Percentiles rank a stretch among this genome's conserved stretches.
Evolutionary conservation across 345 rosid genomes (phyloP).

Genomic region (Pistacia vera): DNA sequence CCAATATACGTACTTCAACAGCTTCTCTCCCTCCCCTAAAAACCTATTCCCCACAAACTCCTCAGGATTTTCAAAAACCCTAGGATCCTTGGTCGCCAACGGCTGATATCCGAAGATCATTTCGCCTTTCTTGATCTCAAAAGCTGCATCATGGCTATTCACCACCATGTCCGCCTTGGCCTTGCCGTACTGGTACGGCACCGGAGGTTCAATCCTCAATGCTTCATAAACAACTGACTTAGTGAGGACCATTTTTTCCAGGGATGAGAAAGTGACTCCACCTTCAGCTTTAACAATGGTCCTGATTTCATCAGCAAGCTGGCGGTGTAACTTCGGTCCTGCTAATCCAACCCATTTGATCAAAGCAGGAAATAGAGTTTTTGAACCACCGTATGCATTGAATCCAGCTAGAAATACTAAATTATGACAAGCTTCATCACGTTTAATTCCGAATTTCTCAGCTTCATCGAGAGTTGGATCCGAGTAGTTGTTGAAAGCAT

Average conservation of each 20-base stretch:
- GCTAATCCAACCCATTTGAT: slow-evolving; percentile 48
- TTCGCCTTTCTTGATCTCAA: slow-evolving; percentile 48
- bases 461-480: slow-evolving; percentile 32
- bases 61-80: slow-evolving; percentile 37
- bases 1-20: slow-evolving; percentile 55
- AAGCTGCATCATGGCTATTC: slow-evolving; percentile 46
- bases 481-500: slow-evolving; percentile 24
- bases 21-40: slow-evolving; percentile 40
- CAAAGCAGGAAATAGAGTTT: slow-evolving; percentile 31
- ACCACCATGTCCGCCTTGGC: slow-evolving; percentile 44
- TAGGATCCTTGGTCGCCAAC: slow-evolving; percentile 46
- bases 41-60: slow-evolving; percentile 48
- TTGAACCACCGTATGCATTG: slow-evolving; percentile 46
- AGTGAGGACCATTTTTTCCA: slow-evolving; percentile 47
- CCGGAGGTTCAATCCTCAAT: slow-evolving; percentile 45
- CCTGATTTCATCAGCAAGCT: slow-evolving; percentile 42
- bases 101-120: slow-evolving; percentile 59
- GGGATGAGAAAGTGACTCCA: slow-evolving; percentile 29
- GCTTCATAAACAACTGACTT: slow-evolving; percentile 51
- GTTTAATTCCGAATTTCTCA: slow-evolving; percentile 29
- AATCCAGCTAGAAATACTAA: slow-evolving; percentile 40
- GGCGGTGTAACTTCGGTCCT: slow-evolving; percentile 37
- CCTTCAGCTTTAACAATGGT: slow-evolving; percentile 26
- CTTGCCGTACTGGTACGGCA: slow-evolving; percentile 49
- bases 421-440: slow-evolving; percentile 55